Percentiles rank a stretch among this genome's conserved stretches.
Evolutionary conservation across 306 rosid genomes (phyloP).

Genomic region (Dicorynia guianensis): DNA sequence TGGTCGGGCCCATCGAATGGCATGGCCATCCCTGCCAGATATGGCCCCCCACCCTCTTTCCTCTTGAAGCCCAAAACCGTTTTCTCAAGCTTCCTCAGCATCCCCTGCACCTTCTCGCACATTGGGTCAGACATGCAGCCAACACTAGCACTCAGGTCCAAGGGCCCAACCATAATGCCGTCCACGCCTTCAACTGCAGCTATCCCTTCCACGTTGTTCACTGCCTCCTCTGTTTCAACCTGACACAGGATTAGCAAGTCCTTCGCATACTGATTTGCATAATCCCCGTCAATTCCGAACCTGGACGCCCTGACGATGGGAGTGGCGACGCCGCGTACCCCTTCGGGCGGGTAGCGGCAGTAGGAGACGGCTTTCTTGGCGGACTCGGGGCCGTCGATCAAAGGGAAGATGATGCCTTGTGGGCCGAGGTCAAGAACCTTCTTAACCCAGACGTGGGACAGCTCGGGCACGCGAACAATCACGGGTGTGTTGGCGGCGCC

Average conservation of each 20-base stretch:
- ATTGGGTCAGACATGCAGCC: slow-evolving; percentile 6
- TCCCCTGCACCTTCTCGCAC: slow-evolving; percentile 16
- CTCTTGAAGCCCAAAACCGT: slow-evolving; percentile 11
- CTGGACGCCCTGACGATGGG: slow-evolving; percentile 29
- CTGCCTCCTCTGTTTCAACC: slow-evolving; percentile 17
- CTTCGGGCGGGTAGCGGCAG: slow-evolving; percentile 22
- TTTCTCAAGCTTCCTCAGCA: slow-evolving; percentile 21
- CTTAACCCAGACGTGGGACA: slow-evolving; percentile 23
- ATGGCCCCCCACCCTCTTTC: slow-evolving; percentile 33
- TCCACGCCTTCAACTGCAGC: slow-evolving; percentile 27
- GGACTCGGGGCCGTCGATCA: slow-evolving; percentile 13
- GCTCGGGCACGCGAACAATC: slow-evolving; percentile 27
- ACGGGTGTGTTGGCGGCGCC: slow-evolving; percentile 1
- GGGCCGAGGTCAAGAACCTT: slow-evolving; percentile 32
- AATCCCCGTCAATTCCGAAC: slow-evolving; percentile 2
- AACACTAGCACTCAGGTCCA: slow-evolving; percentile 15
- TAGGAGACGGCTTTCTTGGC: slow-evolving; percentile 22
- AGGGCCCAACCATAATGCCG: slow-evolving; percentile 25
- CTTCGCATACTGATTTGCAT: neutral
- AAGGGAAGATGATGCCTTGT: slow-evolving; percentile 19
- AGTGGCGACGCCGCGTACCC: slow-evolving; percentile 22
- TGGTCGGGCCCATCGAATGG: slow-evolving; percentile 17
- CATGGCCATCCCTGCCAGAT: slow-evolving; percentile 4
- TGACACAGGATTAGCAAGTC: slow-evolving; percentile 30
- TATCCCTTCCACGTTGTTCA: slow-evolving; percentile 18